Evolutionary conservation across 2,329 filamentous ascomycete genomes (phyloP).

Genomic region (Penicillium sp.): DNA sequence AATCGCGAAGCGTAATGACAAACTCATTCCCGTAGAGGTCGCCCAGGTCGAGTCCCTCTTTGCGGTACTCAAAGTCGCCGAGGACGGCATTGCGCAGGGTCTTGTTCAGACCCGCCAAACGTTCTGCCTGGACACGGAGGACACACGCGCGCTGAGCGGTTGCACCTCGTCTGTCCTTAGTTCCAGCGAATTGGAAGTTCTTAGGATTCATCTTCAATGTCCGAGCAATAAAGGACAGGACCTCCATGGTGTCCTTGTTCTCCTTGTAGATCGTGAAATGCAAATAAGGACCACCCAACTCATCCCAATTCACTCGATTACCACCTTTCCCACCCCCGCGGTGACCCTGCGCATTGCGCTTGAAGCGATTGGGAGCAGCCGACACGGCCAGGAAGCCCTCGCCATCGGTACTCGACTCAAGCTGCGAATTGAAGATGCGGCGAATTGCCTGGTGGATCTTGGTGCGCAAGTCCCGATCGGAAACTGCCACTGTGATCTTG

Average conservation of each 20-base stretch:
- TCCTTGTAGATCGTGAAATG: conserved; percentile 95
- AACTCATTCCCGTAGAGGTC: conserved; percentile 90
- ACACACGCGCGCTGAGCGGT: conserved; percentile 79
- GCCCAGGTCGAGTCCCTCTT: conserved; percentile 72
- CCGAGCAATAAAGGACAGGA: conserved; percentile 71
- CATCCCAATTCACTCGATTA: conserved; percentile 58
- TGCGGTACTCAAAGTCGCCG: conserved; percentile 78
- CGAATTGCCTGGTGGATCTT: conserved; percentile 67
- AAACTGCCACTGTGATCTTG: conserved; percentile 54
- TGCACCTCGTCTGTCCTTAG: conserved; percentile 84
- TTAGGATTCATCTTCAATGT: conserved; percentile 68
- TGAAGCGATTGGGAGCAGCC: conserved; percentile 39
- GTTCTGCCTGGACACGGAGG: conserved; percentile 58
- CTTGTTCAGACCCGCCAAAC: conserved; percentile 63
- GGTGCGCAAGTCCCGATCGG: conserved; percentile 61
- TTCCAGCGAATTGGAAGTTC: conserved; percentile 77
- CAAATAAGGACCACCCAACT: conserved; percentile 73
- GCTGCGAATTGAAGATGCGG: conserved; percentile 71
- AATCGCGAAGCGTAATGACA: conserved; percentile 84
- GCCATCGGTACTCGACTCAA: conserved; percentile 75
- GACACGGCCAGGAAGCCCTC: conserved; percentile 65
- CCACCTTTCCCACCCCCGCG: conserved; percentile 29
- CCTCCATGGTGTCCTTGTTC: conserved; percentile 95
- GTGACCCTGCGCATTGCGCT: conserved; percentile 28
- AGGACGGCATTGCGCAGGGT: conserved; percentile 61